Conservation (phyloP, 2,329 filamentous ascomycete species). For the Fusarium anguioides region DNA sequence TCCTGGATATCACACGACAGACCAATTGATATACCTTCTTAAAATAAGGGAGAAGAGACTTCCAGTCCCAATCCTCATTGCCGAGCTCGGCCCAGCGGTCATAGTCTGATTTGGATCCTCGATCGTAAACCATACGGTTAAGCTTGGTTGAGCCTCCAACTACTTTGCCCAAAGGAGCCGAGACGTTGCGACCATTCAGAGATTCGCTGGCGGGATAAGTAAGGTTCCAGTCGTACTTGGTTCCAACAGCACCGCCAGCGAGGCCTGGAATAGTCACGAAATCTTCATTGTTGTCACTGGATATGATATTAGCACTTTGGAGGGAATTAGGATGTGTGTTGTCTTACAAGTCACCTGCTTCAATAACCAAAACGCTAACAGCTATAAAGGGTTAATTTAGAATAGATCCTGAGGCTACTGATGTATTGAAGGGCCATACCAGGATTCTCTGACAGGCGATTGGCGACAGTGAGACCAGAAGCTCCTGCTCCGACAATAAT, state of each 20-base stretch:
- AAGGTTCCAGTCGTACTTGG: slow-evolving; percentile 42
- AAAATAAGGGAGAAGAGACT: slow-evolving; percentile 56
- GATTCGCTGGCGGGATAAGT: slow-evolving; percentile 21
- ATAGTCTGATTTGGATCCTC: slow-evolving; percentile 54
- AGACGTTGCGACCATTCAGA: slow-evolving; percentile 27
- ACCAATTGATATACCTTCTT: slow-evolving; percentile 49
- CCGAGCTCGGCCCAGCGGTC: slow-evolving; percentile 60
- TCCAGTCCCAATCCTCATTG: slow-evolving; percentile 55
- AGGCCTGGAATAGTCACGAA: slow-evolving; percentile 38
- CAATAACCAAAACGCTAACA: slow-evolving; percentile 35
- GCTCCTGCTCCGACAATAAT: slow-evolving; percentile 37
- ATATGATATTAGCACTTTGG: not conserved
- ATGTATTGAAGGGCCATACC: slow-evolving; percentile 1
- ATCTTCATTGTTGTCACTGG: slow-evolving; percentile 34
- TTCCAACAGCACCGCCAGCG: slow-evolving; percentile 38
- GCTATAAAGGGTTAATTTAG: slow-evolving; percentile 9
- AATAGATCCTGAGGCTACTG: not conserved
- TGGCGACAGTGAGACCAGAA: slow-evolving; percentile 37
- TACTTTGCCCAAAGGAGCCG: slow-evolving; percentile 46
- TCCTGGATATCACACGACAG: accelerated
- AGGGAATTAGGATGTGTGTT: accelerated
- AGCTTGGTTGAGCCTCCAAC: slow-evolving; percentile 56
- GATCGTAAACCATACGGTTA: slow-evolving; percentile 55
- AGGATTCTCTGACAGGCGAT: slow-evolving; percentile 35
- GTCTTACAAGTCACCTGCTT: slow-evolving; percentile 40